A percentile compares a stretch with the other conserved stretches of the same genome.
phyloP scores from a whole-genome alignment of 2,329 filamentous ascomycete species.

The Aspergillus quadricinctus region DNA sequence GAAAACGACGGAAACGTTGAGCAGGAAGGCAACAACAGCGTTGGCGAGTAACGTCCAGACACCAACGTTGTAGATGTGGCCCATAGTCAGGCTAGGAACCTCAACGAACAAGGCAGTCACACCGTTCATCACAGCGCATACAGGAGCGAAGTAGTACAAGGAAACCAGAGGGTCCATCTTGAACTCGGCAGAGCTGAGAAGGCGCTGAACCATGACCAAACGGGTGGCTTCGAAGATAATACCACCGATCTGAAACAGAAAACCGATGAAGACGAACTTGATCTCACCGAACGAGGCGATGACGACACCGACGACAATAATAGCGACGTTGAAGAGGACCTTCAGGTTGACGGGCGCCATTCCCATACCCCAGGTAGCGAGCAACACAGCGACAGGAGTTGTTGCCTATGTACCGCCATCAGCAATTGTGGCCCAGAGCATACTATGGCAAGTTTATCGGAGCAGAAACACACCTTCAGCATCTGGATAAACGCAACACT shows the following conservation, averaged over 20 bases:
- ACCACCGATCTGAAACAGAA: constrained; percentile 67
- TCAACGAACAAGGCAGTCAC: constrained; percentile 67
- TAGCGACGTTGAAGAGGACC: constrained; percentile 85
- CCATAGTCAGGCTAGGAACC: constrained; percentile 60
- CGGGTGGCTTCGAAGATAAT: constrained; percentile 77
- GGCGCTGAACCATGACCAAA: constrained; percentile 78
- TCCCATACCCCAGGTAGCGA: constrained; percentile 84
- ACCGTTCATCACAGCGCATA: constrained; percentile 77
- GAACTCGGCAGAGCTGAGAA: constrained; percentile 72
- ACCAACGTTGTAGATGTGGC: constrained; percentile 63
- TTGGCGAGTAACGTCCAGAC: constrained; percentile 64
- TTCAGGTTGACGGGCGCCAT: constrained; percentile 78
- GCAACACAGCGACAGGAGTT: constrained; percentile 85
- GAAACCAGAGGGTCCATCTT: constrained; percentile 88
- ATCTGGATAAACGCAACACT: constrained; percentile 97
- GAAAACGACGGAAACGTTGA: constrained; percentile 84
- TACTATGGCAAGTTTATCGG: constrained; percentile 17
- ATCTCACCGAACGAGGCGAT: constrained; percentile 96
- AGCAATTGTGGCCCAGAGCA: constrained; percentile 3
- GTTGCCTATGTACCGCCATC: constrained; percentile 61
- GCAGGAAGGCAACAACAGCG: constrained; percentile 71
- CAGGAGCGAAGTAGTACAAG: constrained; percentile 84
- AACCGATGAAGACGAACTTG: constrained; percentile 67
- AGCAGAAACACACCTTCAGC: constrained; percentile 67
- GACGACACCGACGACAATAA: constrained; percentile 91